These are phyloP conservation scores for Monosporozyma yasuniensis DNA, from an alignment of 805 yeast species.

Conservation along the genomic window DNA sequence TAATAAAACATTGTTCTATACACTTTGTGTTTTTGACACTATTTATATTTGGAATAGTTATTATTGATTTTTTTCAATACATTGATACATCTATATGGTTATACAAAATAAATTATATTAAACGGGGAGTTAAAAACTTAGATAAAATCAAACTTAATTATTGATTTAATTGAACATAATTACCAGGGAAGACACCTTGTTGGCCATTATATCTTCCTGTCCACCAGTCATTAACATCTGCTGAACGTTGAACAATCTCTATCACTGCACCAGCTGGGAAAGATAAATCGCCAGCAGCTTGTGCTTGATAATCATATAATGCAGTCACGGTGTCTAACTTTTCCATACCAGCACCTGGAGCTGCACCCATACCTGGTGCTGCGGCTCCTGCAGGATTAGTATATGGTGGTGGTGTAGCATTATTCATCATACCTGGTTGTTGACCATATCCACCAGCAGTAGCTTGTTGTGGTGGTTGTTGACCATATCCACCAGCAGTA, in stretches of 20 bases:
- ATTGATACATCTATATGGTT: neutral
- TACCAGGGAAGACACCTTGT: conserved; percentile 92
- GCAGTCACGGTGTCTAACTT: conserved; percentile 71
- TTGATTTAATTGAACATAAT: conserved; percentile 71
- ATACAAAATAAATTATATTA: neutral
- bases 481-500: neutral
- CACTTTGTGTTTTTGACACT: no score
- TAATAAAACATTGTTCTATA: neutral
- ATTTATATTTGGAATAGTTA: no score
- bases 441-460: neutral
- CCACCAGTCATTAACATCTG: conserved; percentile 96
- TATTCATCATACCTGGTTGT: conserved; percentile 1
- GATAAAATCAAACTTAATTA: conserved; percentile 1
- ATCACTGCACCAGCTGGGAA: conserved; percentile 85
- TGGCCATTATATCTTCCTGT: conserved; percentile 79
- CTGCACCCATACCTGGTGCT: conserved; percentile 8
- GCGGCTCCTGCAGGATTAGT: neutral
- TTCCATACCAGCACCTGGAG: conserved; percentile 28
- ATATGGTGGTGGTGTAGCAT: conserved; percentile 1
- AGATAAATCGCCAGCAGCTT: conserved; percentile 83
- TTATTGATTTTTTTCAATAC: no score
- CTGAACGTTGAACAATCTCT: conserved; percentile 71
- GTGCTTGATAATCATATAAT: conserved; percentile 83
- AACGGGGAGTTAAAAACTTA: no score
- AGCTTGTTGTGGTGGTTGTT: conserved; percentile 3